Conservation (phyloP, 306 rosid genomes). For the Cicer yamashitae region DNA sequence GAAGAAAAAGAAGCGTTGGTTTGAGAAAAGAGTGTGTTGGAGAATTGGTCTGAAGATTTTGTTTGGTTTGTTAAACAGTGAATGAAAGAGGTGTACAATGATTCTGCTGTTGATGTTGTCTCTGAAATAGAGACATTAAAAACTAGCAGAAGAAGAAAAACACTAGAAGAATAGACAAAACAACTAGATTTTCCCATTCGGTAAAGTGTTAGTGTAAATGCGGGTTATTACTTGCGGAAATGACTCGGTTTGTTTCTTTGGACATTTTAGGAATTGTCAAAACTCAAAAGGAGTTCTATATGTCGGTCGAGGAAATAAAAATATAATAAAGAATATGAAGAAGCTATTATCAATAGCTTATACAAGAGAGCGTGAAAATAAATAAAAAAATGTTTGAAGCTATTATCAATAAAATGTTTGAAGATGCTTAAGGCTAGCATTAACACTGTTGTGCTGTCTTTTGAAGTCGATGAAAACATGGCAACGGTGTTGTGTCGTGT, state of each 20-base stretch:
- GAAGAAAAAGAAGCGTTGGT: slow-evolving; percentile 61
- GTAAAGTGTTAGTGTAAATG: background rate
- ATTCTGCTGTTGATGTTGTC: slow-evolving; percentile 48
- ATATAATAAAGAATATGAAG: background rate
- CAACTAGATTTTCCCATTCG: slow-evolving; percentile 35
- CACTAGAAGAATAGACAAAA: background rate
- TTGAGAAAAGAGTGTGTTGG: slow-evolving; percentile 48
- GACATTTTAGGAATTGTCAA: background rate
- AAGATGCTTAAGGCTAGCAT: background rate
- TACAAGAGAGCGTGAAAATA: background rate
- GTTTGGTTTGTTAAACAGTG: slow-evolving; percentile 58
- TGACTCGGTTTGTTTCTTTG: background rate
- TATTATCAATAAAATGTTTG: background rate
- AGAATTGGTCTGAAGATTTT: slow-evolving; percentile 38
- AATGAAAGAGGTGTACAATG: slow-evolving; percentile 55
- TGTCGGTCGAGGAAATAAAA: background rate
- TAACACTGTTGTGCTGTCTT: background rate
- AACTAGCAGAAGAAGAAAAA: slow-evolving; percentile 32
- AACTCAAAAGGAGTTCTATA: background rate
- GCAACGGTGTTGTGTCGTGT: background rate
- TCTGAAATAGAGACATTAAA: slow-evolving; percentile 39
- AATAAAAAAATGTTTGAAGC: background rate
- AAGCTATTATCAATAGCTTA: background rate
- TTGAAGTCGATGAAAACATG: slow-evolving; percentile 1
- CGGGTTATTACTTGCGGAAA: background rate